Percentiles rank a stretch among this genome's conserved stretches.
Evolutionary conservation across 2,329 filamentous ascomycete species (phyloP).

Genomic region (Monilinia fructigena): DNA sequence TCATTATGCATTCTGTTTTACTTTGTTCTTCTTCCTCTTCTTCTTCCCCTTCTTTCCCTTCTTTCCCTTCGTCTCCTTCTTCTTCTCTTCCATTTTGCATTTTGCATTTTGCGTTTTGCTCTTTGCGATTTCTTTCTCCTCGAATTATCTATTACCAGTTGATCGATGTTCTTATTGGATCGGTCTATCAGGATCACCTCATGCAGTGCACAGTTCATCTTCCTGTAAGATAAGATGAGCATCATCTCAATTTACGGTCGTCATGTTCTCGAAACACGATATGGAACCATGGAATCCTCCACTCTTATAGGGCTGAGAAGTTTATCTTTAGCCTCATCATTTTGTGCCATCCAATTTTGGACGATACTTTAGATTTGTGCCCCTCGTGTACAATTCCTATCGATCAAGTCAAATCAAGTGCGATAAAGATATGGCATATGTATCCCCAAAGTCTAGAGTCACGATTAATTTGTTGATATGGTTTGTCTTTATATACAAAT

Average conservation of each 20-base stretch:
- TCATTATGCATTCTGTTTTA: no score
- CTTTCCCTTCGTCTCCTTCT: not conserved
- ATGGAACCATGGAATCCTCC: not conserved
- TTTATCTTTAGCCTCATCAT: constrained; percentile 7
- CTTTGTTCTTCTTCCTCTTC: no score
- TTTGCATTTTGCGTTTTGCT: not conserved
- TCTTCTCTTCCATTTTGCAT: not conserved
- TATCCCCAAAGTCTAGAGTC: not conserved
- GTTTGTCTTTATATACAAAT: not conserved
- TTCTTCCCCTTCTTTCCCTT: no score
- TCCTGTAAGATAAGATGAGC: constrained; percentile 4
- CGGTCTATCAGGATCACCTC: not conserved
- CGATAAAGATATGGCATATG: not conserved
- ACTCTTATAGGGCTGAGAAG: constrained; percentile 17
- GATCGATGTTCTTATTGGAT: not conserved
- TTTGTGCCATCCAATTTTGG: not conserved
- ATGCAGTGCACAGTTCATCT: constrained; percentile 20
- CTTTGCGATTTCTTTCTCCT: not conserved
- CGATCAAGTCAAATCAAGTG: constrained; percentile 14
- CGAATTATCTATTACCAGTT: not conserved
- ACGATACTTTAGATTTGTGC: not conserved
- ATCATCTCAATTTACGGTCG: constrained; percentile 3
- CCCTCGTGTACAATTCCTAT: not conserved
- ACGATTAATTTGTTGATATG: not conserved
- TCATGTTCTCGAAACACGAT: not conserved